Evolutionary conservation across 805 yeast species (phyloP), one percentile per base, ranked within the genome.

Genomic region (Barnettozyma salicaria): DNA sequence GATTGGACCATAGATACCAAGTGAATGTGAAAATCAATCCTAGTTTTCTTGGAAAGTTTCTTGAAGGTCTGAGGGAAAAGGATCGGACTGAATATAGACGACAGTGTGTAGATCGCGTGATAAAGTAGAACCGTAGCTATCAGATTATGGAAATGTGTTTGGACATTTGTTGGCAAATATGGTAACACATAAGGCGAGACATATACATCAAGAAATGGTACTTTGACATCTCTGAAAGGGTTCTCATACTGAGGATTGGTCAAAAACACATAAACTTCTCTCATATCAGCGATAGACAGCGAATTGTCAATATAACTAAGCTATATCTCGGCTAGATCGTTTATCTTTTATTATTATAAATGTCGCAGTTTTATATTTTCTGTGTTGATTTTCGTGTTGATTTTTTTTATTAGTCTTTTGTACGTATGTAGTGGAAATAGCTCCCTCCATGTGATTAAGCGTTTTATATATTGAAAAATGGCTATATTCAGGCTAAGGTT

Each of bases 1-100:
- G 92, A 76, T 61, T 92, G 97, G 17, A 88, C 72, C 70, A 85
- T 76, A 2, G 96, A 83, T 5, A 87, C 95, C 19, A 85, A 71
- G 59, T 89, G 97, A 50, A 85, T 79, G 57, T 86, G 89, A 58
- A 84, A 86, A 56, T 86, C 83, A 46, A 80, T 52, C 48, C 68
- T 68, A 25, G 74, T 72, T 49, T 74, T 74, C n/a, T 48, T 44
- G 27, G 59, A 54, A 30, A 56, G 25, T 3, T 43, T 25, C 12
- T 43, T 40, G 38, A 58, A 51, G 27, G 48, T 34, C 9, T 30
- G 13, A 4, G 55, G 47, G 36, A 49, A 50, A 3, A 56, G 12
- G 6, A 34, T 3, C 6, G 61, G 60, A 1, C 56, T 38, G 3
- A 53, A 1, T 3, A 50, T 8, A 5, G 47, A 35, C 4, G 63